Evolutionary conservation across 176 grass and related monocot genomes (phyloP), one percentile per base, ranked within the genome.

Genomic region (Oryza glaberrima): DNA sequence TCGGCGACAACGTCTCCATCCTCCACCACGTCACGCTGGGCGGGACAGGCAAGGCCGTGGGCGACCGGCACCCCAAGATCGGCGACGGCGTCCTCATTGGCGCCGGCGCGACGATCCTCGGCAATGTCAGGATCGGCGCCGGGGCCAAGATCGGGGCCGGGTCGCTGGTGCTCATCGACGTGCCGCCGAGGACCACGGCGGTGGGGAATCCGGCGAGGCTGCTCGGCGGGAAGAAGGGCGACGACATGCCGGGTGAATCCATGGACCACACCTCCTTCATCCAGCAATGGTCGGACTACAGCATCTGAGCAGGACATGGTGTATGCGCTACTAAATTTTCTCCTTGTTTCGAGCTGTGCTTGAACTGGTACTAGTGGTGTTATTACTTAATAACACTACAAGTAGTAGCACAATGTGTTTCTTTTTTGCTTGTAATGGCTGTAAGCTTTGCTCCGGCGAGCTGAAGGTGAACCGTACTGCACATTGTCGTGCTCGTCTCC

Each of bases 201-300:
- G 95, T 98, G 1, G 95, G 95, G 28, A 98, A 93, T 79, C 95
- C 95, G 11, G 93, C 95, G 0, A 90, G 95, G 85, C 82, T 98
- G 43, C 75, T 98, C 52, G 85, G 87, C 12, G 89, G 80, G 22
- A 93, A 90, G 64, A 84, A 86, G 54, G 84, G 86, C 3, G 91
- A 95, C 11, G 87, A 90, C 44, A 85, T 95, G 67, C 92, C 95
- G 0, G 85, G 92, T 40, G 93, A 98, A 66, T 95, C 92, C 85
- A 98, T 98, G 95, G 95, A 98, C 63, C 95, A 98, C 60, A 98
- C 95, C 38, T 95, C 85, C n/a, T 98, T 95, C 79, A 95, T 98
- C 67, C 86, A 90, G 51, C 88, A 92, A 86, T 97, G 95, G 95
- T 94, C 86, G 7, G 88, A 98, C 84, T 98, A 98, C 84, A 87